Base-by-base conservation (phyloP, 2,329 filamentous ascomycete species). In the Monilinia fructicola region DNA sequence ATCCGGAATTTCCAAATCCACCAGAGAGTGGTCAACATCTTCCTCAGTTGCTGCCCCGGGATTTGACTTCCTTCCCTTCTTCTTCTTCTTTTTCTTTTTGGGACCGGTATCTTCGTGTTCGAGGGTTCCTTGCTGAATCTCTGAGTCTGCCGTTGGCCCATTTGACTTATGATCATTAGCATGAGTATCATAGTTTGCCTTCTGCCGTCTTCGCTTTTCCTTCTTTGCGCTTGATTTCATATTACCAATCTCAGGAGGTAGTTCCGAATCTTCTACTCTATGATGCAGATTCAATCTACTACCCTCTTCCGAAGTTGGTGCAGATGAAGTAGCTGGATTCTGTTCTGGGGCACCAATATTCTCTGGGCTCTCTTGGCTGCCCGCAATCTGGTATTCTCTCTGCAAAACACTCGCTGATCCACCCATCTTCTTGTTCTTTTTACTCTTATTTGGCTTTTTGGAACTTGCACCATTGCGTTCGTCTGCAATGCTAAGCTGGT, bases 341-440 rank as follows among this genome's bases (percentile, higher is more conserved):
- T 14, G 23, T 60, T 60, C 31, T 35, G 35, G 16, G 54, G 44
- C 11, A 31, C 42, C 54, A 11, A 53, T 31, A 35, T 60, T 46
- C 11, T 65, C 54, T 44, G 54, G 10, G 31, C 26, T 10, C 16
- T 44, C 54, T 48, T 42, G 40, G 16, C 40, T 42, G 4, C 6
- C 21, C 2, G 31, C 44, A 42, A 60, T 31, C 23, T 42, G 18
- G 42, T 60, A 40, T 60, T 60, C 54, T 40, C 40, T 65, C 44
- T 54, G 46, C 12, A 60, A 26, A 26, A 65, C 64, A 53, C 54
- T 65, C 26, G 31, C 38, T 26, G 54, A 40, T 31, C 64, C 64
- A 23, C 55, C 55, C 21, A 54, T 53, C n/a, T 61, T 66, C 35
- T 28, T 40, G 3, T 61, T 61, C n/a, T 63, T 63, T 48, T 42